Conservation (phyloP, 1,139 yeast genomes). For the Trichomonascaceae sp. region DNA sequence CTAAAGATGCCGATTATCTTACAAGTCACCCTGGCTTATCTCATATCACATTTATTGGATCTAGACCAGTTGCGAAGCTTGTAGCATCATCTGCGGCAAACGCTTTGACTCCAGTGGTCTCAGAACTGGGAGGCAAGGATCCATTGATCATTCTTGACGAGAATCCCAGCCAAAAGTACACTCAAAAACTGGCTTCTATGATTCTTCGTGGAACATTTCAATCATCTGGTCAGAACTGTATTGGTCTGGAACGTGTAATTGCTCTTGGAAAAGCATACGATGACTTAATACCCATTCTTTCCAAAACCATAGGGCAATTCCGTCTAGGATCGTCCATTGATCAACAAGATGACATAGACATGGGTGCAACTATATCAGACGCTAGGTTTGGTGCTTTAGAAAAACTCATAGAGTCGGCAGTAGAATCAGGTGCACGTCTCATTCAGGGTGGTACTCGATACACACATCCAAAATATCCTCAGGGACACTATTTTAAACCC, state of each 20-base stretch:
- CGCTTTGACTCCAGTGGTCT: slow-evolving; percentile 84
- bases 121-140: slow-evolving; percentile 95
- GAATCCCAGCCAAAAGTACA: slow-evolving; percentile 28
- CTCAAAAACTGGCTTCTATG: slow-evolving; percentile 64
- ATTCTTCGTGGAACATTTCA: slow-evolving; percentile 93
- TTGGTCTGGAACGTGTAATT: slow-evolving; percentile 91
- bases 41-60: slow-evolving; percentile 92
- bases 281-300: slow-evolving; percentile 49
- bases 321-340: slow-evolving; percentile 89
- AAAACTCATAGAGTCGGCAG: slow-evolving; percentile 64
- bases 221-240: slow-evolving; percentile 95
- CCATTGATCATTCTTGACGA: slow-evolving; percentile 76
- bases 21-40: slow-evolving; percentile 75
- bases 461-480: slow-evolving; percentile 86
- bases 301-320: slow-evolving; percentile 51
- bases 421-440: slow-evolving; percentile 70
- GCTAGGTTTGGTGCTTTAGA: slow-evolving; percentile 65
- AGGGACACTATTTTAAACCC: slow-evolving; percentile 89
- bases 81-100: slow-evolving; percentile 67
- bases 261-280: slow-evolving; percentile 66
- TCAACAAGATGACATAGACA: slow-evolving; percentile 73
- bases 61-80: slow-evolving; percentile 88
- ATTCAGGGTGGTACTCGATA: slow-evolving; percentile 73
- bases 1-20: slow-evolving; percentile 78
- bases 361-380: slow-evolving; percentile 92